Conservation (phyloP, 2,329 filamentous ascomycete genomes). For the Didymella pomorum region DNA sequence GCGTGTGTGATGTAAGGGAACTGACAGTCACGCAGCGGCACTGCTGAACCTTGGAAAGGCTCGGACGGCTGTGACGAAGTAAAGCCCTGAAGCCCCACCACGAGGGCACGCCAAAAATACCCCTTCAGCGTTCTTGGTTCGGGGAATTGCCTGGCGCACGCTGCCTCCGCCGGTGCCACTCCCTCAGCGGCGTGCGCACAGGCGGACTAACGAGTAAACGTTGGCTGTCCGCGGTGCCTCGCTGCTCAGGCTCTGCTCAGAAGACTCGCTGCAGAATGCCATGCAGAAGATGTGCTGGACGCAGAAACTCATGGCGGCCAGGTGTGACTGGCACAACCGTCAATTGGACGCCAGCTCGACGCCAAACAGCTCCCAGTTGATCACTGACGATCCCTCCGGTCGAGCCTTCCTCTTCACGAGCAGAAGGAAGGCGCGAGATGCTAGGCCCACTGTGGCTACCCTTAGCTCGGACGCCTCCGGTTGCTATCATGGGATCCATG, state of each 20-base stretch:
- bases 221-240: conserved; percentile 1
- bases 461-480: conserved; percentile 18
- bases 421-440: conserved; percentile 20
- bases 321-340: conserved; percentile 12
- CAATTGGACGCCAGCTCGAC: conserved; percentile 15
- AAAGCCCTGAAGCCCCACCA: conserved; percentile 24
- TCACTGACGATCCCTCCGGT: conserved; percentile 21
- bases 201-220: conserved; percentile 9
- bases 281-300: conserved; percentile 11
- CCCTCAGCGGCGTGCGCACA: conserved; percentile 11
- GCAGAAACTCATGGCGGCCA: conserved; percentile 9
- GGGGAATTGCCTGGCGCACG: conserved; percentile 26
- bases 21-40: conserved; percentile 18
- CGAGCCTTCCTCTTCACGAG: conserved; percentile 25
- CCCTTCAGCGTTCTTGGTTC: conserved; percentile 27
- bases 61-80: conserved; percentile 27
- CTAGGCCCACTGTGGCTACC: conserved; percentile 22
- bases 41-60: conserved; percentile 24
- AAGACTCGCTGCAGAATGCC: conserved; percentile 5
- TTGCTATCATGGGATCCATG: conserved; percentile 22
- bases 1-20: conserved; percentile 26
- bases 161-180: conserved; percentile 21
- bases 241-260: conserved; percentile 1
- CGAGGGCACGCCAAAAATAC: conserved; percentile 33
- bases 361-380: conserved; percentile 15